Evolutionary conservation across 1,139 yeast genomes (phyloP).

Genomic region (Trichomonascaceae sp.): DNA sequence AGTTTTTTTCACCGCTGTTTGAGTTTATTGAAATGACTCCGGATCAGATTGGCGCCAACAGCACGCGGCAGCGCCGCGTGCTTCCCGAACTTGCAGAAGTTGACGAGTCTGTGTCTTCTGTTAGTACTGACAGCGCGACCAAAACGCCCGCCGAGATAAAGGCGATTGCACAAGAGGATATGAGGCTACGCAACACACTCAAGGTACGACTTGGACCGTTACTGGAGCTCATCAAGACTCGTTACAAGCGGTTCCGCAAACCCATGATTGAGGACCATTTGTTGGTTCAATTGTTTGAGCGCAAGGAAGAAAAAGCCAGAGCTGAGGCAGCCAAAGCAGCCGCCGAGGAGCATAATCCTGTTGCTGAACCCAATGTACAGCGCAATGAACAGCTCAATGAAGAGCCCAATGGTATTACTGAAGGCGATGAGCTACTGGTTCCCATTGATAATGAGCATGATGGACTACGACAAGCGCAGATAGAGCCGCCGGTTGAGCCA

Average conservation of each 20-base stretch:
- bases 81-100: constrained; percentile 15
- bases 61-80: constrained; percentile 25
- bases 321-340: not conserved
- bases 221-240: constrained; percentile 75
- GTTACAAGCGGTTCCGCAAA: constrained; percentile 82
- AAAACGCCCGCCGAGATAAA: constrained; percentile 25
- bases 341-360: not conserved
- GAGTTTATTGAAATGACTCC: constrained; percentile 57
- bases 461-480: constrained; percentile 1
- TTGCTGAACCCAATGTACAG: not conserved
- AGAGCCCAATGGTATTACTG: not conserved
- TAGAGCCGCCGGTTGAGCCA: constrained; percentile 1
- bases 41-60: constrained; percentile 29
- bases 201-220: constrained; percentile 77
- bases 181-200: constrained; percentile 67
- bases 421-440: not conserved
- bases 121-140: not conserved
- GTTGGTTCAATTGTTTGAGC: constrained; percentile 67
- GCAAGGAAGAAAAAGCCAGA: constrained; percentile 13
- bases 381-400: not conserved
- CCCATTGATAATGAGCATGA: not conserved
- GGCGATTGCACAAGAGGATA: constrained; percentile 55
- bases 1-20: constrained; percentile 45
- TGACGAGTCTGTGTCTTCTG: not conserved
- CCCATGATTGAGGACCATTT: constrained; percentile 74